Evolutionary conservation across 805 yeast species (phyloP).

Genomic region (Suhomyces sp.): DNA sequence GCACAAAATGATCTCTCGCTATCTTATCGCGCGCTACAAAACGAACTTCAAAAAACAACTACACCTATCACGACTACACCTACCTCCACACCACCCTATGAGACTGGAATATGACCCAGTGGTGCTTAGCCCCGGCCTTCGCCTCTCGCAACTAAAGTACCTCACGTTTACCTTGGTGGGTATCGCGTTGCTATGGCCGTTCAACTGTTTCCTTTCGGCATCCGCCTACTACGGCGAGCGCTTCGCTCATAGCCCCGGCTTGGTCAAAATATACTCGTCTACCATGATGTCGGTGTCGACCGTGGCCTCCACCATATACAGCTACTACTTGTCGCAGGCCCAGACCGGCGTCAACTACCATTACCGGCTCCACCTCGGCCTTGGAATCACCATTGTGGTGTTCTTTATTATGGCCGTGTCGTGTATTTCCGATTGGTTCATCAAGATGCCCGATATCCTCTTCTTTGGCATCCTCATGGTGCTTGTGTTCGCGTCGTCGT

Average conservation of each 20-base stretch:
- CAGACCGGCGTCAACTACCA: slow-evolving; percentile 61
- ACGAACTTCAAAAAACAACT: too few species aligned
- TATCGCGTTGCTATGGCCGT: slow-evolving; percentile 87
- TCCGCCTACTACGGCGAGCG: slow-evolving; percentile 72
- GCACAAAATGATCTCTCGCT: not conserved
- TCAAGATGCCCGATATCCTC: slow-evolving; percentile 33
- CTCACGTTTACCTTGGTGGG: slow-evolving; percentile 67
- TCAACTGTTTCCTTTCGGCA: slow-evolving; percentile 90
- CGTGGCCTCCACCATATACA: slow-evolving; percentile 56
- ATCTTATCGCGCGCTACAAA: not conserved
- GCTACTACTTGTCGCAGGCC: slow-evolving; percentile 58
- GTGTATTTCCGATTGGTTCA: slow-evolving; percentile 37
- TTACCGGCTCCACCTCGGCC: slow-evolving; percentile 58
- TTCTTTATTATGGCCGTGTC: slow-evolving; percentile 58
- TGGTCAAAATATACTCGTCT: slow-evolving; percentile 64
- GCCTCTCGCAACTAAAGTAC: slow-evolving; percentile 42
- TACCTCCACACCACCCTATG: not conserved
- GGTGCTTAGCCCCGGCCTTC: slow-evolving; percentile 13
- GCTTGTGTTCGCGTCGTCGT: slow-evolving; percentile 60
- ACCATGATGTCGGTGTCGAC: slow-evolving; percentile 89
- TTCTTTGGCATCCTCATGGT: slow-evolving; percentile 57
- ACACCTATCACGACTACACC: too few species aligned
- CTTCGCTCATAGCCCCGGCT: slow-evolving; percentile 47
- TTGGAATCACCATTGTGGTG: slow-evolving; percentile 51
- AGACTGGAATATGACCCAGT: slow-evolving; percentile 18